These are phyloP conservation scores for Pseudogymnoascus sp. DNA, from an alignment of 2,329 filamentous ascomycete species.

Conservation along the genomic window DNA sequence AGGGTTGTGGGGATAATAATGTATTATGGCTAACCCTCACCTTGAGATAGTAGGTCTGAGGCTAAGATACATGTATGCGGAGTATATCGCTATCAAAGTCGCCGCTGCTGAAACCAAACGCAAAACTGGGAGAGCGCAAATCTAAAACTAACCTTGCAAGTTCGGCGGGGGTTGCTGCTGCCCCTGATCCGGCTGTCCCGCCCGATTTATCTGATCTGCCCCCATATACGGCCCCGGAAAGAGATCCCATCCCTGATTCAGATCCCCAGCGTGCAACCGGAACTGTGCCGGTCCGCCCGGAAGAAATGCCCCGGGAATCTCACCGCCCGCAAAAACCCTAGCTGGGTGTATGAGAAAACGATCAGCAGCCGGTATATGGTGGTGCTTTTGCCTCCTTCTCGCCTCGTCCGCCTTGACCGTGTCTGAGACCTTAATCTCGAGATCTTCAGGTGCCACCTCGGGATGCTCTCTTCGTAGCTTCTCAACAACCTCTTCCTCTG, in stretches of 20 bases:
- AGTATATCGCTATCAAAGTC: not conserved
- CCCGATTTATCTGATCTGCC: no score
- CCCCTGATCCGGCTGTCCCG: not conserved
- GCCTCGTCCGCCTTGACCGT: slow-evolving; percentile 38
- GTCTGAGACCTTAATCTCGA: slow-evolving; percentile 53
- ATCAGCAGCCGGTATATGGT: no score
- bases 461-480: slow-evolving; percentile 52
- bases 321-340: no score
- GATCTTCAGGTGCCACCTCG: slow-evolving; percentile 45
- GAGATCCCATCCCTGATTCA: no score
- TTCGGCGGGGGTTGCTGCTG: not conserved
- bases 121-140: no score
- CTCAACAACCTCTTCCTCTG: slow-evolving; percentile 49
- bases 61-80: not conserved
- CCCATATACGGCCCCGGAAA: no score
- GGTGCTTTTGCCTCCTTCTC: slow-evolving; percentile 13
- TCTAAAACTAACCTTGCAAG: not conserved
- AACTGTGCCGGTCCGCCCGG: no score
- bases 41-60: not conserved
- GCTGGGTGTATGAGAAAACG: no score
- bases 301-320: no score
- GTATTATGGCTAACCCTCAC: not conserved
- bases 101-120: no score
- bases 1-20: not conserved
- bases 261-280: no score